A percentile compares a stretch with the other conserved stretches of the same genome.
Conservation (phyloP, 805 yeast species). For the Yamadazyma takamatsuzukensis region DNA sequence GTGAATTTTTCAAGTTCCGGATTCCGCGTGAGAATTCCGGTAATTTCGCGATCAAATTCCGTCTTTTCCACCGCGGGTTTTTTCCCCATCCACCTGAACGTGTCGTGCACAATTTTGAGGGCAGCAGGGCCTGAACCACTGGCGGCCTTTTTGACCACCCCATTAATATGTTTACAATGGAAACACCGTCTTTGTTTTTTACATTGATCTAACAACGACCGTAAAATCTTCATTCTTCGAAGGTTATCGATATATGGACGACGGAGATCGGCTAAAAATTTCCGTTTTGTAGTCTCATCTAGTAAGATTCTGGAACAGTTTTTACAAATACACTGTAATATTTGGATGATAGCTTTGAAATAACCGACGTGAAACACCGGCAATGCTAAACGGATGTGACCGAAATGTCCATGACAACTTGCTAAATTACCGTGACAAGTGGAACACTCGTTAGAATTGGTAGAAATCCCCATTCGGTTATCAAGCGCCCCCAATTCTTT, state of each 20-base stretch:
- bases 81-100: slow-evolving; percentile 94
- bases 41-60: slow-evolving; percentile 84
- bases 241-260: slow-evolving; percentile 87
- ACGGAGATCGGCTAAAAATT: slow-evolving; percentile 72
- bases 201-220: slow-evolving; percentile 84
- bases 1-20: slow-evolving; percentile 89
- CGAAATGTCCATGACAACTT: slow-evolving; percentile 97
- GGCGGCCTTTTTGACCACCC: slow-evolving; percentile 95
- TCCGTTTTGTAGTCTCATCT: slow-evolving; percentile 66
- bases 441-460: slow-evolving; percentile 77
- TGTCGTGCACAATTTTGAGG: slow-evolving; percentile 90
- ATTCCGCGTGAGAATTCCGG: slow-evolving; percentile 63
- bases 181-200: slow-evolving; percentile 92
- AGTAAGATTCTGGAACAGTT: slow-evolving; percentile 76
- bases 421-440: slow-evolving; percentile 93
- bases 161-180: slow-evolving; percentile 83
- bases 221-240: slow-evolving; percentile 85
- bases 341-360: slow-evolving; percentile 85
- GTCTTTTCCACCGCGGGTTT: slow-evolving; percentile 79
- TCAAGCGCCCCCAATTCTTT: slow-evolving; percentile 86
- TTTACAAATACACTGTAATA: slow-evolving; percentile 88
- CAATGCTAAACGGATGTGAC: slow-evolving; percentile 85
- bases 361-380: slow-evolving; percentile 98
- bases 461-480: slow-evolving; percentile 88
- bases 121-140: slow-evolving; percentile 92